These are phyloP conservation scores for Pseudocercospora macadamiae DNA, from an alignment of 2,329 filamentous ascomycete genomes.

Conservation along the genomic window DNA sequence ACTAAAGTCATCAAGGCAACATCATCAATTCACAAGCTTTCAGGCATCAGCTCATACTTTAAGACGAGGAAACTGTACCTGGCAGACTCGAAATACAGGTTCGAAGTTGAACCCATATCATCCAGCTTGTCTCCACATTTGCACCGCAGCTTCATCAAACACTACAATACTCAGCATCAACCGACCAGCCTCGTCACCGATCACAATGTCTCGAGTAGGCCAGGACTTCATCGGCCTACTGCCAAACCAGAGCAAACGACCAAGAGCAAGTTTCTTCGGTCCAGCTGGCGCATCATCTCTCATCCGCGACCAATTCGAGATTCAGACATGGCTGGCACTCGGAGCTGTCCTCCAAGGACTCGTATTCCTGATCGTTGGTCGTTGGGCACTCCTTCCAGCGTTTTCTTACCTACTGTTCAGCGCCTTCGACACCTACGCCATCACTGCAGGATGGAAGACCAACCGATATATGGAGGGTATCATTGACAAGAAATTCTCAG, in stretches of 20 bases:
- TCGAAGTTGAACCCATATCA: too few relatives aligned
- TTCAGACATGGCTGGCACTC: conserved; percentile 47
- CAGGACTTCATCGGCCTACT: conserved; percentile 22
- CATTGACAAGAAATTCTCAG: conserved; percentile 41
- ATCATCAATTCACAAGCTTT: neutral
- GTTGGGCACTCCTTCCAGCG: conserved; percentile 42
- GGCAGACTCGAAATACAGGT: too few relatives aligned
- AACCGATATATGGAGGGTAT: conserved; percentile 45
- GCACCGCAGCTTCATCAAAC: too few relatives aligned
- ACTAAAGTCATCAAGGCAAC: neutral
- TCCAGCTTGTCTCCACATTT: too few relatives aligned
- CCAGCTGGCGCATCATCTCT: conserved; percentile 18
- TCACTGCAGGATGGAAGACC: conserved; percentile 38
- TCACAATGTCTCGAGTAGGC: conserved; percentile 9
- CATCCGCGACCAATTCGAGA: conserved; percentile 43
- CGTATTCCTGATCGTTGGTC: conserved; percentile 40
- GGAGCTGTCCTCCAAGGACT: conserved; percentile 45
- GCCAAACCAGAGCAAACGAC: conserved; percentile 18
- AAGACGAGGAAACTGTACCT: too few relatives aligned
- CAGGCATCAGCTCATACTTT: neutral
- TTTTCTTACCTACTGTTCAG: conserved; percentile 40
- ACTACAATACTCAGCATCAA: too few relatives aligned
- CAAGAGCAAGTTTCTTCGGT: conserved; percentile 18
- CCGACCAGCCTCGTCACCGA: neutral
- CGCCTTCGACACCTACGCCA: conserved; percentile 39